These are phyloP conservation scores for Talaromyces thailandensis DNA, from an alignment of 495 filamentous ascomycete species.

Conservation along the genomic window DNA sequence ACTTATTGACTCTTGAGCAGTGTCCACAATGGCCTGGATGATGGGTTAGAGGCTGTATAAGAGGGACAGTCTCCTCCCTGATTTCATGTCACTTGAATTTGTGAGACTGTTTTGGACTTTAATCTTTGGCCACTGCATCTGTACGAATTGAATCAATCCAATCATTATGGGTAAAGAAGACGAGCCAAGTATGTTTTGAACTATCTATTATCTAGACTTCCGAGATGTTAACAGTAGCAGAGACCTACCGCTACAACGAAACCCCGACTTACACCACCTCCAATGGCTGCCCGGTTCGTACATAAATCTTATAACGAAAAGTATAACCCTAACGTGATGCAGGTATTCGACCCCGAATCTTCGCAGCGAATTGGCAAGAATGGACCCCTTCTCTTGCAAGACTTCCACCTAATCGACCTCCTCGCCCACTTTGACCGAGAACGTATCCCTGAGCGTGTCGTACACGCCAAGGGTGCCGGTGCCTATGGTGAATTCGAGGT, in stretches of 20 bases:
- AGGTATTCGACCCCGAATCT: conserved; percentile 48
- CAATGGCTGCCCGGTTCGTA: conserved; percentile 44
- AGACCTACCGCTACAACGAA: conserved; percentile 47
- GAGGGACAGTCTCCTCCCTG: neutral
- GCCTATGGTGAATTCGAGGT: conserved; percentile 71
- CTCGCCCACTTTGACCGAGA: conserved; percentile 64
- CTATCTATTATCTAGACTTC: neutral
- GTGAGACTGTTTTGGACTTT: neutral
- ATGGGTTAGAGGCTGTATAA: neutral
- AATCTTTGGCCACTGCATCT: neutral
- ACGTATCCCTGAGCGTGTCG: conserved; percentile 62
- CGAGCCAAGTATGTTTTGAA: conserved; percentile 8
- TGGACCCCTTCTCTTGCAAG: conserved; percentile 52
- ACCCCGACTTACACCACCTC: conserved; percentile 53
- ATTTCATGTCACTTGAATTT: neutral
- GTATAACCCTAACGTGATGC: neutral
- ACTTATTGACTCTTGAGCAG: neutral
- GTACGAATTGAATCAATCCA: neutral
- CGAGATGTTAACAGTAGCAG: conserved; percentile 7
- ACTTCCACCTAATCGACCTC: conserved; percentile 56
- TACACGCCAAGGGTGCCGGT: conserved; percentile 74
- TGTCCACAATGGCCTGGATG: neutral
- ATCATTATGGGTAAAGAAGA: conserved; percentile 28
- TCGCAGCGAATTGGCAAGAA: conserved; percentile 54
- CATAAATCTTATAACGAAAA: neutral